Percentiles rank a stretch among this genome's conserved stretches.
Evolutionary conservation across 306 rosid species (phyloP).

Genomic region (Carpinus fangiana): DNA sequence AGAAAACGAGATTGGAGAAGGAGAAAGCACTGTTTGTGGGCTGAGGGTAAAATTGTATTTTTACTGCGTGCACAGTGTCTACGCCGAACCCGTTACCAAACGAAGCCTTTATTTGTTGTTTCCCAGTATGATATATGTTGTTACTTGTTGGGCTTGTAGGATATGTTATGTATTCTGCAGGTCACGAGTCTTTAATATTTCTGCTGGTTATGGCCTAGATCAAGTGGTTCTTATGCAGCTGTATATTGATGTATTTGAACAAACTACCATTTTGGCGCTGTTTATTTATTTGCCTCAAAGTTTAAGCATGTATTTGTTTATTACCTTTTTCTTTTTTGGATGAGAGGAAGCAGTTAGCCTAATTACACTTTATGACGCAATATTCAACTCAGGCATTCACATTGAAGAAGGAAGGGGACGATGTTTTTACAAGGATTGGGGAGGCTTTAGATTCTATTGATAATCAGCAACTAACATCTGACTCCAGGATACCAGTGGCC

Average conservation of each 20-base stretch:
- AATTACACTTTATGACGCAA: conserved; percentile 16
- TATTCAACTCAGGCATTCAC: conserved; percentile 59
- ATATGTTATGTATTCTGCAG: background rate
- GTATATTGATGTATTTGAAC: conserved; percentile 20
- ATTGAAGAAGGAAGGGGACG: conserved; percentile 76
- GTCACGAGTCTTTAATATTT: background rate
- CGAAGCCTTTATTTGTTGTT: background rate
- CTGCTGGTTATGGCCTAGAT: background rate
- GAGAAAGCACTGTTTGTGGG: too few relatives aligned
- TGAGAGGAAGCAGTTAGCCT: background rate
- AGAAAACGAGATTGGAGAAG: too few relatives aligned
- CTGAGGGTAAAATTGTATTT: too few relatives aligned
- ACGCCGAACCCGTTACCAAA: too few relatives aligned
- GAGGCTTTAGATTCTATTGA: conserved; percentile 67
- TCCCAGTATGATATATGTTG: background rate
- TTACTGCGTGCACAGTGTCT: too few relatives aligned
- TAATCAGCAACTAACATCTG: conserved; percentile 44
- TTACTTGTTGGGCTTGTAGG: background rate
- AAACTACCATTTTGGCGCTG: background rate
- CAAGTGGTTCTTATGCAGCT: conserved; percentile 15
- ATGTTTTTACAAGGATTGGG: conserved; percentile 61
- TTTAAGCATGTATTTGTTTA: background rate
- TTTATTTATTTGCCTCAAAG: conserved; percentile 20
- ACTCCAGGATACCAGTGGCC: conserved; percentile 39
- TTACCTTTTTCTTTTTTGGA: background rate